Base-by-base conservation (phyloP, 2,329 filamentous ascomycete species). In the Penicillium sp. region DNA sequence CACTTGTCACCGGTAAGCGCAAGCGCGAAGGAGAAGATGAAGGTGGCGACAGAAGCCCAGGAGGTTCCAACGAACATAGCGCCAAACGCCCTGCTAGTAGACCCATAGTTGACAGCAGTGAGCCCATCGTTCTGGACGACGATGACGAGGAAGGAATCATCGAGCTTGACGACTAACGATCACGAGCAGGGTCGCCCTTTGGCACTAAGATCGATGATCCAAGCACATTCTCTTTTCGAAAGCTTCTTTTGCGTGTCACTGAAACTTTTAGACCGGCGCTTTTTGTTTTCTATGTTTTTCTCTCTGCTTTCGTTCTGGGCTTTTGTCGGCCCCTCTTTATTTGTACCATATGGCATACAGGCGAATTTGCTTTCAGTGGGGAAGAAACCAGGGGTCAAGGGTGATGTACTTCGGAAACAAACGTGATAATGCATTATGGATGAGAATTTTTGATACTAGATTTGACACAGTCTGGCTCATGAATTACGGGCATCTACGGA, bases 91-190 rank as follows among this genome's bases (percentile, higher is more conserved):
- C 74, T 31, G 71, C 70, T 5, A 70, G 66, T 21, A 63, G 69
- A 3, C 62, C 69, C 0, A 63, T 66, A 1, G 72, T 74, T 24
- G 77, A 80, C 39, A 61, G 60, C 27, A 58, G 62, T n/a, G 55
- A 69, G 31, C 67, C 68, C 13, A 75, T 77, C 32, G 62, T 75
- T 41, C 51, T 87, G 11, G 82, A 53, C 4, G 50, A 83, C 45
- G 81, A 77, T 48, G 66, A 70, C 3, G 75, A 72, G n/a, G 79
- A 77, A 50, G 86, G 86, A 21, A 81, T 84, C 18, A 89, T 90
- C 62, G 66, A 89, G 55, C 89, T 91, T 67, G 75, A 86, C 53
- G 83, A 87, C 69, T 85, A 70, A 80, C 57, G 46, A 47, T 34
- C 14, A 16, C 4, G 11, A 16, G 16, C 11, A 13, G 22, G 32